A percentile compares a stretch with the other conserved stretches of the same genome.
Evolutionary conservation across 75 land plant genomes (phyloP).

Genomic region (Gnetum montanum): DNA sequence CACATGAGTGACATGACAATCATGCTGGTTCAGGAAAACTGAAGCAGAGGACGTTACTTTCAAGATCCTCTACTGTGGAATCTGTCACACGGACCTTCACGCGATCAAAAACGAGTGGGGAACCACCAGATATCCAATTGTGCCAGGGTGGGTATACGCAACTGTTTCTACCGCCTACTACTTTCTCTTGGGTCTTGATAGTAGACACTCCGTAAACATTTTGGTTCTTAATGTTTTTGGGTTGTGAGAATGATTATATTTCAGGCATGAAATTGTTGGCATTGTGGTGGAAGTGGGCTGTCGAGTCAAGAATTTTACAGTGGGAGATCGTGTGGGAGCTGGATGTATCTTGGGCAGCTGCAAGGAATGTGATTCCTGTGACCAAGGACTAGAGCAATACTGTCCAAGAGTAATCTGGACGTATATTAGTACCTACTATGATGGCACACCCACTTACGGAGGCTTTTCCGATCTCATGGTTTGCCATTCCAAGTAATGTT

Average conservation of each 20-base stretch:
- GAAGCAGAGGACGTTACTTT: slow-evolving; percentile 53
- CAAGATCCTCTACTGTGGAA: slow-evolving; percentile 59
- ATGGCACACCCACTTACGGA: slow-evolving; percentile 26
- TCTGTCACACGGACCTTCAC: slow-evolving; percentile 74
- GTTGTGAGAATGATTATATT: too few species aligned
- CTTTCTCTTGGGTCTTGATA: too few species aligned
- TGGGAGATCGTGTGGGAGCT: slow-evolving; percentile 30
- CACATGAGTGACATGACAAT: background rate
- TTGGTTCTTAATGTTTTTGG: background rate
- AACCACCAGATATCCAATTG: slow-evolving; percentile 48
- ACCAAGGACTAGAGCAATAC: slow-evolving; percentile 18
- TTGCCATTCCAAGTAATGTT: slow-evolving; percentile 8
- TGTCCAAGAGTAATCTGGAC: slow-evolving; percentile 15
- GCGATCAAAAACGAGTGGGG: slow-evolving; percentile 53
- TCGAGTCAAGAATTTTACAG: slow-evolving; percentile 2
- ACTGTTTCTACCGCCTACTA: too few species aligned
- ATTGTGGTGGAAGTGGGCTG: slow-evolving; percentile 21
- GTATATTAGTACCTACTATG: slow-evolving; percentile 18
- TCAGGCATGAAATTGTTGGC: slow-evolving; percentile 40
- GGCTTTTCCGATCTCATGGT: slow-evolving; percentile 32
- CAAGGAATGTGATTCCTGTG: slow-evolving; percentile 9
- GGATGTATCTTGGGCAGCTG: slow-evolving; percentile 28
- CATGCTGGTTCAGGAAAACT: slow-evolving; percentile 18
- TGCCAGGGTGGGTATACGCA: slow-evolving; percentile 36
- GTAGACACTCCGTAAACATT: too few species aligned